A percentile compares a stretch with the other conserved stretches of the same genome.
Conservation (phyloP, 2,329 filamentous ascomycete genomes). For the Aspergillus bombycis region DNA sequence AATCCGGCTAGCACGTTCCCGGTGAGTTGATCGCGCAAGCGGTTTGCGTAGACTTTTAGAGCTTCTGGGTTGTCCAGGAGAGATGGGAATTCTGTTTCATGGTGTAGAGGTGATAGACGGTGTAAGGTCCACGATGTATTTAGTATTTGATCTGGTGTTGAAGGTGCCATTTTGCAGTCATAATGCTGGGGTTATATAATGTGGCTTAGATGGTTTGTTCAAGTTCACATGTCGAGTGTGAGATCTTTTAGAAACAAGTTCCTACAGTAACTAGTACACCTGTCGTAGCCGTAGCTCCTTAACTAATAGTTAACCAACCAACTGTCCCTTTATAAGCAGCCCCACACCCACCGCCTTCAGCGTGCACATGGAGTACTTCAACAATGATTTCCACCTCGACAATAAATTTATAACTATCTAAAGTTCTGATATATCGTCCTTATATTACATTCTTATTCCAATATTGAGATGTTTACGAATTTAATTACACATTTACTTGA, state of each 20-base stretch:
- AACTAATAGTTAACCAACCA: too few species aligned
- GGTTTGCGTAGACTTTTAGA: conserved; percentile 51
- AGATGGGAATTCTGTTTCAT: conserved; percentile 43
- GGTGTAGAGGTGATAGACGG: conserved; percentile 58
- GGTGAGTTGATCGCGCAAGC: conserved; percentile 53
- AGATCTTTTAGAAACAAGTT: background rate
- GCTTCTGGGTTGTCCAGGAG: conserved; percentile 38
- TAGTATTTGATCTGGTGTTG: conserved; percentile 47
- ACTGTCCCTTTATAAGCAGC: too few species aligned
- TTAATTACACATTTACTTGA: too few species aligned
- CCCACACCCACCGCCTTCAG: too few species aligned
- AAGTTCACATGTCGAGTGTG: background rate
- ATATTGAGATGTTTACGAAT: too few species aligned
- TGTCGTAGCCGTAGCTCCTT: background rate
- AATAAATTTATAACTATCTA: too few species aligned
- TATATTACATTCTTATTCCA: too few species aligned
- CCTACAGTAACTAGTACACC: background rate
- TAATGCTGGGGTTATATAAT: background rate
- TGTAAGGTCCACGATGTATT: conserved; percentile 59
- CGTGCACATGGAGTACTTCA: too few species aligned
- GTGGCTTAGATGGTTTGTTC: background rate
- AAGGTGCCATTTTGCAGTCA: conserved; percentile 28
- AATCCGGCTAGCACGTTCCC: conserved; percentile 53
- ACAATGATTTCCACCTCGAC: too few species aligned
- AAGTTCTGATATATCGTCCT: too few species aligned